These are phyloP conservation scores for Fagopyrum esculentum DNA, from an alignment of 148 eudicot genomes.

Conservation along the genomic window DNA sequence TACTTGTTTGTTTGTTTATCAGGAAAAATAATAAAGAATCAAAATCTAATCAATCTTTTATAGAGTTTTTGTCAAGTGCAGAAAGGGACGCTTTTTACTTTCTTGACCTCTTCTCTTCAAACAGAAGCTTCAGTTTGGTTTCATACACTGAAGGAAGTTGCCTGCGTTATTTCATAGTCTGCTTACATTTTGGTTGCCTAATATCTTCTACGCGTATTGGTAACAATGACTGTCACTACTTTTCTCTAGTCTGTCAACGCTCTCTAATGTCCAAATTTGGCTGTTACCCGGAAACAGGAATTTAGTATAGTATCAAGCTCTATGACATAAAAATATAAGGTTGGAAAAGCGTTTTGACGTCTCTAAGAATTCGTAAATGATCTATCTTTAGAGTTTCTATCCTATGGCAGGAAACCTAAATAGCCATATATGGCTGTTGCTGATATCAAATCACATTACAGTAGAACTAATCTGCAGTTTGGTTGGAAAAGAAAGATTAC, in stretches of 20 bases:
- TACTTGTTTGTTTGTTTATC: neutral
- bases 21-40: neutral
- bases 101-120: neutral
- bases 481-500: no score
- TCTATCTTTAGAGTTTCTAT: neutral
- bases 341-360: neutral
- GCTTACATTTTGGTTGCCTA: neutral
- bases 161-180: neutral
- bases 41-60: neutral
- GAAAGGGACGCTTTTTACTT: slow-evolving; percentile 8
- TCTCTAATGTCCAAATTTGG: neutral
- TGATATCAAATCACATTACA: neutral
- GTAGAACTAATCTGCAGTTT: neutral
- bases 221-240: neutral
- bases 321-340: neutral
- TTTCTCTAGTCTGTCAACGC: neutral
- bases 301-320: neutral
- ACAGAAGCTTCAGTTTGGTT: neutral
- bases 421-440: neutral
- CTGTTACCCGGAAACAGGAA: neutral
- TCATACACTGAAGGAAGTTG: neutral
- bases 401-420: neutral
- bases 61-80: neutral
- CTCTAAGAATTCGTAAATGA: neutral
- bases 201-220: neutral